Base-by-base conservation (phyloP, 2,329 filamentous ascomycete species). In the Trichophyton simii region DNA sequence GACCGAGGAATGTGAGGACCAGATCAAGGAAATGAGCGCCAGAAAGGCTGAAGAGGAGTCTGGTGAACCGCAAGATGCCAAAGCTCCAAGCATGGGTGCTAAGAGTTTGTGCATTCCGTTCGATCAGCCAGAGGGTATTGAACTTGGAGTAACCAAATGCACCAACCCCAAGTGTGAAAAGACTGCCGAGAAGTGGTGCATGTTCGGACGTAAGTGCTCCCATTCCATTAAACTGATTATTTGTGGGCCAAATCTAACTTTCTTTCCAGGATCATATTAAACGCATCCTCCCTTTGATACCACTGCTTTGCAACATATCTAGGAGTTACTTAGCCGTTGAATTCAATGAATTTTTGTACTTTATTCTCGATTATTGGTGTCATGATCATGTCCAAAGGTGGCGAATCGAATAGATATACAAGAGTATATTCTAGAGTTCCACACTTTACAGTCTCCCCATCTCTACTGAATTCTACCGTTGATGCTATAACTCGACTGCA, bases 21-120 rank as follows among this genome's bases (percentile, higher is more conserved):
- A 89, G 74, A 90, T 97, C 79, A 97, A 97, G 83, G 90, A 95
- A 61, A 81, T 91, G 72, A 95, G 89, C 65, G 89, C 88, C 50
- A 87, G 87, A 66, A 88, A 86, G 68, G 86, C 74, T 1, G 76
- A 80, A 69, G 74, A 78, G 61, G 76, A 79, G 58, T 74, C 73
- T 79, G 87, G 88, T 79, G 85, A 86, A 73, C 75, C 83, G 76
- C 75, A 92, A 80, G 84, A 95, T 82, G 80, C 86, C 69, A 83
- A 83, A 67, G 86, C 85, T 60, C 87, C 87, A 62, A 84, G 82
- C 64, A 89, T 89, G 87, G 87, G 87, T 54, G 87, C 86, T 63
- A 89, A 89, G 79, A 85, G 82, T 68, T 78, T 89, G 71, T 89
- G 87, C 71, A 89, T 89, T 78, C 87, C 87, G 57, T 92, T 91